Conservation (phyloP, 208 protist species). For the Wallacemonas collosoma region DNA sequence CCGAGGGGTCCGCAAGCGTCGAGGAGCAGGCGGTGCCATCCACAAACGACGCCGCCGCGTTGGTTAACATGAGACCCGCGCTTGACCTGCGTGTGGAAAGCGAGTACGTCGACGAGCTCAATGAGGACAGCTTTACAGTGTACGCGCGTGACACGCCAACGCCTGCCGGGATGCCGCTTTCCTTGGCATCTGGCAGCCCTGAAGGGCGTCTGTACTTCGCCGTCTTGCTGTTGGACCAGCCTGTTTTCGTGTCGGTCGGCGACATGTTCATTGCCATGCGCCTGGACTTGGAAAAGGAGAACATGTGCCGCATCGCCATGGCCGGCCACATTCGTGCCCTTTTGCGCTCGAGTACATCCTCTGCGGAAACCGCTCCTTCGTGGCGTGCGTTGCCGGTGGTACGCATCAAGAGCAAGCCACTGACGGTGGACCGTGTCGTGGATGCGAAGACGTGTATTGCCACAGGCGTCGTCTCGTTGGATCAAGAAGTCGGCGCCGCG, state of each 20-base stretch:
- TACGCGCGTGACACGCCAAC: background rate
- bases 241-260: slow-evolving; percentile 34
- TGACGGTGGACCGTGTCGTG: slow-evolving; percentile 71
- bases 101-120: slow-evolving; percentile 49
- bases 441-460: slow-evolving; percentile 74
- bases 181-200: slow-evolving; percentile 14
- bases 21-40: too few species aligned
- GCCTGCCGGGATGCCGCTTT: slow-evolving; percentile 20
- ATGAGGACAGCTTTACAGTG: slow-evolving; percentile 36
- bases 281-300: slow-evolving; percentile 70
- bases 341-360: slow-evolving; percentile 12
- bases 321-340: slow-evolving; percentile 47
- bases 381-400: slow-evolving; percentile 68
- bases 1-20: background rate
- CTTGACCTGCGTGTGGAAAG: slow-evolving; percentile 42
- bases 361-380: background rate
- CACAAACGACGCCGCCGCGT: too few species aligned
- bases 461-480: slow-evolving; percentile 44
- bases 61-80: background rate
- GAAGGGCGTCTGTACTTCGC: slow-evolving; percentile 47
- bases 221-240: slow-evolving; percentile 62
- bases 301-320: slow-evolving; percentile 77
- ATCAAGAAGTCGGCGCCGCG: slow-evolving; percentile 17
- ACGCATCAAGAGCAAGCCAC: slow-evolving; percentile 38
- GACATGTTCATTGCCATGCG: slow-evolving; percentile 65